Conservation (phyloP, 768 basidiomycete genomes). For the Podaxis mareebaensis region DNA sequence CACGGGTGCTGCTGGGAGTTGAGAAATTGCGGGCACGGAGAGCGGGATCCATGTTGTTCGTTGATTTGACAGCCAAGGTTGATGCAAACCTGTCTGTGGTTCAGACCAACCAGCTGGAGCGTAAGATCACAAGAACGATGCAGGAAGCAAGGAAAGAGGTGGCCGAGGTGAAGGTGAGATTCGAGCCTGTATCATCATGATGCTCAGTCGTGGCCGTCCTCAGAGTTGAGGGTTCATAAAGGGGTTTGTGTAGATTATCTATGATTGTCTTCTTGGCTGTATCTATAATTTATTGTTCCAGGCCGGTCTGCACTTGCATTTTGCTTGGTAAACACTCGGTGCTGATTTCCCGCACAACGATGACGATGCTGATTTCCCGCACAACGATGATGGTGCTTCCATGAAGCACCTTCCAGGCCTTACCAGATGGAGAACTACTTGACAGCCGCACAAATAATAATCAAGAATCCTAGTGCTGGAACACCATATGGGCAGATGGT, state of each 20-base stretch:
- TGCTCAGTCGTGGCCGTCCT: background rate
- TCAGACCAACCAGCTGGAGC: conserved; percentile 62
- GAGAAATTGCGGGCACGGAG: conserved; percentile 69
- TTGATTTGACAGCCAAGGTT: conserved; percentile 81
- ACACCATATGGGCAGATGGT: too few species aligned
- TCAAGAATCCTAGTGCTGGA: too few species aligned
- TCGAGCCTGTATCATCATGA: conserved; percentile 40
- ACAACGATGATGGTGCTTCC: too few species aligned
- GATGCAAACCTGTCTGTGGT: conserved; percentile 55
- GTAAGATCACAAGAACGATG: conserved; percentile 54
- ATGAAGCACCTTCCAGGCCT: too few species aligned
- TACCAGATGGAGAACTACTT: too few species aligned
- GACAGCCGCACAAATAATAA: too few species aligned
- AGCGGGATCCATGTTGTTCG: conserved; percentile 77
- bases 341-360: background rate
- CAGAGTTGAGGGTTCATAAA: background rate
- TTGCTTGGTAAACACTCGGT: background rate
- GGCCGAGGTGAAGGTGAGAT: conserved; percentile 70
- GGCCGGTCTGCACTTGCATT: background rate
- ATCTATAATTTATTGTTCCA: conserved; percentile 1
- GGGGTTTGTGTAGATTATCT: background rate
- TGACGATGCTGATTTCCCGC: too few species aligned
- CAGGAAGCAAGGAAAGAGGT: conserved; percentile 64
- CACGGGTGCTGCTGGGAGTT: conserved; percentile 42
- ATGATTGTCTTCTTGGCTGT: background rate